These are phyloP conservation scores for Plectosphaerella sp. DNA, from an alignment of 2,329 filamentous ascomycete genomes.

Conservation along the genomic window DNA sequence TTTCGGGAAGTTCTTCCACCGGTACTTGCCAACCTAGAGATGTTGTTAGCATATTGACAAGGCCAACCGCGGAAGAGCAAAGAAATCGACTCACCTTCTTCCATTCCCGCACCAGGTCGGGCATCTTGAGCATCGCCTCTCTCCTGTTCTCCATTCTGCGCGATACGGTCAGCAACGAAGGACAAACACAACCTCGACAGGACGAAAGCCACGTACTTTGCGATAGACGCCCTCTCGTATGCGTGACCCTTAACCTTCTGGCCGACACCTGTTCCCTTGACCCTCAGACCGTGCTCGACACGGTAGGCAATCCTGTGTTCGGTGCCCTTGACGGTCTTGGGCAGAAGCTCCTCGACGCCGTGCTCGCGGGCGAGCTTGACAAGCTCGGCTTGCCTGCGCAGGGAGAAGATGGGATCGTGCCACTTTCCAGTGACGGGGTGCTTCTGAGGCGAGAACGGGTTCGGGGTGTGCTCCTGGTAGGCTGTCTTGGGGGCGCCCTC, in stretches of 20 bases:
- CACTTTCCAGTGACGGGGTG: conserved; percentile 76
- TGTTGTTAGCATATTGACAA: conserved; percentile 28
- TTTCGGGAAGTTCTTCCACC: conserved; percentile 56
- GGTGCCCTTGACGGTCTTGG: conserved; percentile 70
- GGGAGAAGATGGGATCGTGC: conserved; percentile 77
- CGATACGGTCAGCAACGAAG: conserved; percentile 22
- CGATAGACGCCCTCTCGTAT: conserved; percentile 82
- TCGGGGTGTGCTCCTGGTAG: conserved; percentile 56
- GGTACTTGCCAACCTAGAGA: conserved; percentile 45
- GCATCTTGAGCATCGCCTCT: conserved; percentile 93
- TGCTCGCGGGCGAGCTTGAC: conserved; percentile 78
- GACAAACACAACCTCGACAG: background rate
- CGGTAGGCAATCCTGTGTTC: conserved; percentile 65
- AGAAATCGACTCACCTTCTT: conserved; percentile 66
- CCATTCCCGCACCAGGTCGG: conserved; percentile 85
- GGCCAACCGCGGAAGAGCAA: background rate
- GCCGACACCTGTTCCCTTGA: conserved; percentile 90
- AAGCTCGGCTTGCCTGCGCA: conserved; percentile 84
- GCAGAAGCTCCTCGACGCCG: conserved; percentile 77
- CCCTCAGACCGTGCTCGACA: conserved; percentile 73
- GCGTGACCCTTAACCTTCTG: conserved; percentile 93
- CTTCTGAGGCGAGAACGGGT: conserved; percentile 79
- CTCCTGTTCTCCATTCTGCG: conserved; percentile 77
- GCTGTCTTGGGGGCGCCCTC: conserved; percentile 38
- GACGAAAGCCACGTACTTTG: conserved; percentile 47